These are phyloP conservation scores for Colletotrichum tanaceti DNA, from an alignment of 2,329 filamentous ascomycete genomes.

Conservation along the genomic window DNA sequence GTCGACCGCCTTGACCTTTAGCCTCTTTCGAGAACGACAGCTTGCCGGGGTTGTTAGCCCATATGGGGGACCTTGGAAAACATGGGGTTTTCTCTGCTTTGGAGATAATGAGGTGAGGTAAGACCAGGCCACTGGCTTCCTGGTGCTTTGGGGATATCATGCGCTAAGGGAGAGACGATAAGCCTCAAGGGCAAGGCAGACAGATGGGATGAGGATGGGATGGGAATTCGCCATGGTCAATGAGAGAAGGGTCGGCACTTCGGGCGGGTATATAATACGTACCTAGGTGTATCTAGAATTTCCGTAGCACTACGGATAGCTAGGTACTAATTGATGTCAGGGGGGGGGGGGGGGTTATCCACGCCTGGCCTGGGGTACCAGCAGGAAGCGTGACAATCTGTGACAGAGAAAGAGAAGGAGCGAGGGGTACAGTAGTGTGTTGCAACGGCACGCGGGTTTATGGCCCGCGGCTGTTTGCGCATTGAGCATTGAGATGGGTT, in stretches of 20 bases:
- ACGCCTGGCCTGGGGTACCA: conserved; percentile 9
- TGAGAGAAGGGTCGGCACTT: conserved; percentile 32
- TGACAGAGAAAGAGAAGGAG: not conserved
- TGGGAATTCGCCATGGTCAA: not conserved
- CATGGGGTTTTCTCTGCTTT: conserved; percentile 14
- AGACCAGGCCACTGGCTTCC: conserved; percentile 14
- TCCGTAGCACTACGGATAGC: too few relatives aligned
- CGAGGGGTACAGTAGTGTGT: conserved; percentile 26
- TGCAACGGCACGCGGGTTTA: conserved; percentile 27
- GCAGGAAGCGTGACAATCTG: conserved; percentile 19
- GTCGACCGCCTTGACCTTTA: conserved; percentile 11
- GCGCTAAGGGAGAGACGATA: conserved; percentile 29
- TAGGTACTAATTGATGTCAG: too few relatives aligned
- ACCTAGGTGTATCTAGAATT: too few relatives aligned
- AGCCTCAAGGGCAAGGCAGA: conserved; percentile 1
- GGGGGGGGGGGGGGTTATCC: conserved; percentile 24
- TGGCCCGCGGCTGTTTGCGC: conserved; percentile 34
- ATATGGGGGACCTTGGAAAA: conserved; percentile 22
- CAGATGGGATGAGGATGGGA: conserved; percentile 15
- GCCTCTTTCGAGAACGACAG: conserved; percentile 16
- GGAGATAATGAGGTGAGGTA: conserved; percentile 23
- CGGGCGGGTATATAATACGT: conserved; percentile 39
- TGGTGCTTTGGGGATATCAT: conserved; percentile 5
- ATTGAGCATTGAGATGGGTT: conserved; percentile 7
- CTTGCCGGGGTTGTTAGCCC: conserved; percentile 23